phyloP scores from a whole-genome alignment of 768 basidiomycete genomes.

The Lactarius trivialis region DNA sequence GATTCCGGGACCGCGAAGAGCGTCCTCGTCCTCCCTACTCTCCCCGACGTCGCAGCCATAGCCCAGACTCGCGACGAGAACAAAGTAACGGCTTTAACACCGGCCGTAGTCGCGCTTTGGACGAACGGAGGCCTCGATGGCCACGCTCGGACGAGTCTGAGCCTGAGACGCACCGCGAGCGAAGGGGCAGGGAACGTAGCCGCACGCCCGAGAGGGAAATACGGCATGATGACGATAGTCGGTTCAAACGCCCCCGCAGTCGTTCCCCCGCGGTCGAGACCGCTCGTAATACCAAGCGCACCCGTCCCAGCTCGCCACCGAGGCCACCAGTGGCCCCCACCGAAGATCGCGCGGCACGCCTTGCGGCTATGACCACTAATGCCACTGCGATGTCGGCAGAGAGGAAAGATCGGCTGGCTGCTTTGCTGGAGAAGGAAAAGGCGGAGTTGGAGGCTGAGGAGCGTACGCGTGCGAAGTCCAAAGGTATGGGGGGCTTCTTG shows the following conservation, averaged over 20 bases:
- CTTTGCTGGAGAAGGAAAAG: conserved; percentile 69
- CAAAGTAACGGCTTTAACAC: conserved; percentile 24
- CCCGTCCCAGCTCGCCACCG: conserved; percentile 39
- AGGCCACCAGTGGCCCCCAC: conserved; percentile 25
- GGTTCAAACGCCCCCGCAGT: conserved; percentile 39
- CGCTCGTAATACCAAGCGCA: conserved; percentile 39
- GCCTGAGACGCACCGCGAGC: conserved; percentile 27
- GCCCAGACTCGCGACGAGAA: conserved; percentile 15
- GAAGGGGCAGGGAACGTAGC: conserved; percentile 28
- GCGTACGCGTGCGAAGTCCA: conserved; percentile 56
- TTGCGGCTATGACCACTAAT: conserved; percentile 82
- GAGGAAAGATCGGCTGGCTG: conserved; percentile 64
- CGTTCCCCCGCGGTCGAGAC: conserved; percentile 31
- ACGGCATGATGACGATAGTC: conserved; percentile 29
- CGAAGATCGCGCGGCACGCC: conserved; percentile 69
- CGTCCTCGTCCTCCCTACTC: conserved; percentile 20
- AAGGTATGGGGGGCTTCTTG: conserved; percentile 76
- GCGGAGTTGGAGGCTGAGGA: conserved; percentile 71
- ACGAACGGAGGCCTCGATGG: conserved; percentile 36
- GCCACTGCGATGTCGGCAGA: conserved; percentile 62
- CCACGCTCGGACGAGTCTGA: conserved; percentile 50
- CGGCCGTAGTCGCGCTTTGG: conserved; percentile 24
- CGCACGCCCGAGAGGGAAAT: conserved; percentile 22
- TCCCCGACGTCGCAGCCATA: conserved; percentile 25
- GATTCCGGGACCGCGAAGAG: conserved; percentile 28